Conservation (phyloP, 1,284 basidiomycete species). For the Pholiota adiposa region DNA sequence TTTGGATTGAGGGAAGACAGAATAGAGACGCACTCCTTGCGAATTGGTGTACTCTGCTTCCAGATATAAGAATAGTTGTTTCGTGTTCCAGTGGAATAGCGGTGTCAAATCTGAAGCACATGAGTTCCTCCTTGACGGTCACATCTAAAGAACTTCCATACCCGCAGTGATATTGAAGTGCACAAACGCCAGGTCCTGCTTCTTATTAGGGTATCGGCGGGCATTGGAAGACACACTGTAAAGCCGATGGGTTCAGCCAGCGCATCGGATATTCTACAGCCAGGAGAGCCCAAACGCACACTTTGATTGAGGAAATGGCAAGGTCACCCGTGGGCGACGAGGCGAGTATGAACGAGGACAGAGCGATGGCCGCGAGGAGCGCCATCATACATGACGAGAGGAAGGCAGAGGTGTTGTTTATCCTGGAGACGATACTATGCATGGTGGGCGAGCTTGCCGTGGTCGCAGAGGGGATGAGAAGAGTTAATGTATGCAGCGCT, state of each 20-base stretch:
- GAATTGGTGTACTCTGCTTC: constrained; percentile 78
- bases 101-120: constrained; percentile 69
- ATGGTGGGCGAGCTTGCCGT: constrained; percentile 38
- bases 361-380: constrained; percentile 73
- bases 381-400: constrained; percentile 81
- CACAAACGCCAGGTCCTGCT: constrained; percentile 76
- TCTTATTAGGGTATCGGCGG: constrained; percentile 55
- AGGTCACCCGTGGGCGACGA: constrained; percentile 62
- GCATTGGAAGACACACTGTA: constrained; percentile 58
- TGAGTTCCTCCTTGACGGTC: constrained; percentile 2
- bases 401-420: constrained; percentile 76
- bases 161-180: constrained; percentile 81
- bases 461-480: not conserved
- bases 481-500: not conserved
- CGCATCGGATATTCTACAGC: not conserved
- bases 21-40: constrained; percentile 66
- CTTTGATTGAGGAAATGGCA: constrained; percentile 65
- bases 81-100: constrained; percentile 94
- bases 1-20: not conserved
- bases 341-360: constrained; percentile 70
- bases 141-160: constrained; percentile 34
- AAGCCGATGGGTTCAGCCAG: constrained; percentile 1
- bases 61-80: constrained; percentile 88
- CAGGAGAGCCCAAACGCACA: constrained; percentile 50
- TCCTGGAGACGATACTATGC: constrained; percentile 70